A percentile compares a stretch with the other conserved stretches of the same genome.
These are phyloP conservation scores for Crithidia sp. DNA, from an alignment of 208 protist species.

Conservation along the genomic window DNA sequence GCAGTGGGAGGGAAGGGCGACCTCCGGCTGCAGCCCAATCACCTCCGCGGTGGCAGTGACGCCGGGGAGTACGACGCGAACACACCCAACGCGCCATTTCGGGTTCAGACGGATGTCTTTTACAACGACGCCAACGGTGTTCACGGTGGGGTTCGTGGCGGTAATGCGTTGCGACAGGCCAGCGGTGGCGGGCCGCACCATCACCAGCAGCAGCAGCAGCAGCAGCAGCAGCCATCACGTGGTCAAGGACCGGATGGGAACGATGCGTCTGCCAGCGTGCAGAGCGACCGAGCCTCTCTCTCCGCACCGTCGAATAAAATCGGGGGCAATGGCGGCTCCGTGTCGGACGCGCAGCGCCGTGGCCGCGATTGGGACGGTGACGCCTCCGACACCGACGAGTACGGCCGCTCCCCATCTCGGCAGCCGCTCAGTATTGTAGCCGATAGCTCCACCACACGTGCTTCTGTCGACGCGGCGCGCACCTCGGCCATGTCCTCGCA, in stretches of 20 bases:
- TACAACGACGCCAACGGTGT: not conserved
- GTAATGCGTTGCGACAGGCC: too few relatives aligned
- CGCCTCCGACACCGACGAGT: conserved; percentile 8
- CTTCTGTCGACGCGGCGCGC: not conserved
- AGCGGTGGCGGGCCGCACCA: not conserved
- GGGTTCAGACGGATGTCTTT: conserved; percentile 5
- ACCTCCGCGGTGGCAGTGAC: conserved; percentile 1
- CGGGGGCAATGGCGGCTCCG: too few relatives aligned
- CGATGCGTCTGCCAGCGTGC: too few relatives aligned
- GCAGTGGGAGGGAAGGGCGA: not conserved
- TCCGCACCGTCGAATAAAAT: too few relatives aligned
- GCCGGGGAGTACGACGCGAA: not conserved
- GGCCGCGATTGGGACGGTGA: conserved; percentile 10
- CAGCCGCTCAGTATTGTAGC: conserved; percentile 23
- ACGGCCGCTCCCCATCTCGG: conserved; percentile 1
- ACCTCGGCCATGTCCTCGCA: not conserved
- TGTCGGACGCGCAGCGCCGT: not conserved
- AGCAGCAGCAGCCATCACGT: too few relatives aligned
- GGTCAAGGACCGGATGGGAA: too few relatives aligned
- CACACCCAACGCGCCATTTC: not conserved
- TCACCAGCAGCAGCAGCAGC: not conserved
- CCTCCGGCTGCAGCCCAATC: not conserved
- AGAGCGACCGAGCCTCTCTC: too few relatives aligned
- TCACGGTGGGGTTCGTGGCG: not conserved
- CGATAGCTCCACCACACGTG: conserved; percentile 14